Base-by-base conservation (phyloP, 345 rosid species). In the Adansonia digitata region DNA sequence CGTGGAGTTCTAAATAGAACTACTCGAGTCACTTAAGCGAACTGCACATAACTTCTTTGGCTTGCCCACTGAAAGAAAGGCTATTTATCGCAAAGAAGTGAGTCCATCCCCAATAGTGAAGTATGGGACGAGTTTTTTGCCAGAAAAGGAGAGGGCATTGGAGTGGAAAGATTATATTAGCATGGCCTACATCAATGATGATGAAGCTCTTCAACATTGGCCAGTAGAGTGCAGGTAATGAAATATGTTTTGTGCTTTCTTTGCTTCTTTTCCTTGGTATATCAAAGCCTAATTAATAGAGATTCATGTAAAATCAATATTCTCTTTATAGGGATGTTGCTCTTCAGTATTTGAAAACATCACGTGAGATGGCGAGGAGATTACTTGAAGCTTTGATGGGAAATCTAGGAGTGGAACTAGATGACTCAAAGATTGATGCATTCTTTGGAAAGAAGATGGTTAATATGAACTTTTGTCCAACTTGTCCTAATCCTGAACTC, bases 121-220 rank as follows among this genome's bases (percentile, higher is more conserved):
- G 76, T 85, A 85, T 35, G 85, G 88, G 6, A 89, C 89, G 1
- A 87, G 90, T 66, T 87, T 89, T 65, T 86, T 79, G 46, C 91
- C 90, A 0, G 88, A 87, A 63, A 89, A 89, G 66, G 89, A 89
- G 81, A 81, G 74, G 68, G 89, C 89, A 5, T 64, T 89, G 78
- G 89, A 86, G 75, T 85, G 90, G 92, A 88, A 89, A 56, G 92
- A 85, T 64, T 87, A 88, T 53, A 69, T 88, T 61, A 85, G 84
- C 78, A 82, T 86, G 88, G 71, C 34, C 4, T 88, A 87, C 61
- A 88, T 87, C 60, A 81, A 69, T 56, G 89, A 88, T 74, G 74
- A n/a, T 43, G 92, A 86, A 35, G 92, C 85, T 51, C 84, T 84
- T 78, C 78, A 85, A 61, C 77, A 84, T 29, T 89, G 92, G 88